These are phyloP conservation scores for Apiotrichum gracile DNA, from an alignment of 1,284 basidiomycete genomes.

Conservation along the genomic window DNA sequence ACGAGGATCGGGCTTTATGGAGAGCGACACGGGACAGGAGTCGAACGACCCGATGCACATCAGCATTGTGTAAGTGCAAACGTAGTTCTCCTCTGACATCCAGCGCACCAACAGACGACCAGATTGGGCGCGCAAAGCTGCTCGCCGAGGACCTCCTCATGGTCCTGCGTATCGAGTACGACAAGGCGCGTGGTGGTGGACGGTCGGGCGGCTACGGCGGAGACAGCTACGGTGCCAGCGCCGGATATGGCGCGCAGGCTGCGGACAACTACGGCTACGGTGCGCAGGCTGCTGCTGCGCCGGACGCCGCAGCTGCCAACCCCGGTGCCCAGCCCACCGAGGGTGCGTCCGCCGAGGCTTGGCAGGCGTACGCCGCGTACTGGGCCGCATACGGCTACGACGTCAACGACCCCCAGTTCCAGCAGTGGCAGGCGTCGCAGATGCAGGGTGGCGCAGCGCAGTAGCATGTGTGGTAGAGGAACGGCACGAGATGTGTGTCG, in stretches of 20 bases:
- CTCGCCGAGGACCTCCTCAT: slow-evolving; percentile 82
- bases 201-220: slow-evolving; percentile 31
- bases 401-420: slow-evolving; percentile 57
- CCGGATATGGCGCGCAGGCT: neutral
- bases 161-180: slow-evolving; percentile 77
- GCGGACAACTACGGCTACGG: slow-evolving; percentile 9
- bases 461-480: slow-evolving; percentile 3
- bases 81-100: slow-evolving; percentile 34
- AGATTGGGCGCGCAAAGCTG: slow-evolving; percentile 78
- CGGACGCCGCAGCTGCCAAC: slow-evolving; percentile 22
- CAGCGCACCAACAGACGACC: slow-evolving; percentile 76
- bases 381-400: slow-evolving; percentile 80
- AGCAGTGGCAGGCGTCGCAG: slow-evolving; percentile 45
- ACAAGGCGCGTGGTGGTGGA: slow-evolving; percentile 63
- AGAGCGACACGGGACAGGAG: slow-evolving; percentile 87
- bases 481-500: neutral
- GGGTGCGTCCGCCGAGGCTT: slow-evolving; percentile 43
- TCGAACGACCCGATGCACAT: slow-evolving; percentile 90
- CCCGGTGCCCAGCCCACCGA: slow-evolving; percentile 20
- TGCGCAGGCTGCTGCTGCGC: slow-evolving; percentile 47
- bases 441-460: slow-evolving; percentile 23
- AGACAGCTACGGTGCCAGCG: slow-evolving; percentile 33
- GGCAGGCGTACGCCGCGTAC: slow-evolving; percentile 48
- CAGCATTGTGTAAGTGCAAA: slow-evolving; percentile 66
- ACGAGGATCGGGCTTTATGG: slow-evolving; percentile 87